phyloP scores from a whole-genome alignment of 2,329 filamentous ascomycete species.

The Aspergillus sp. region DNA sequence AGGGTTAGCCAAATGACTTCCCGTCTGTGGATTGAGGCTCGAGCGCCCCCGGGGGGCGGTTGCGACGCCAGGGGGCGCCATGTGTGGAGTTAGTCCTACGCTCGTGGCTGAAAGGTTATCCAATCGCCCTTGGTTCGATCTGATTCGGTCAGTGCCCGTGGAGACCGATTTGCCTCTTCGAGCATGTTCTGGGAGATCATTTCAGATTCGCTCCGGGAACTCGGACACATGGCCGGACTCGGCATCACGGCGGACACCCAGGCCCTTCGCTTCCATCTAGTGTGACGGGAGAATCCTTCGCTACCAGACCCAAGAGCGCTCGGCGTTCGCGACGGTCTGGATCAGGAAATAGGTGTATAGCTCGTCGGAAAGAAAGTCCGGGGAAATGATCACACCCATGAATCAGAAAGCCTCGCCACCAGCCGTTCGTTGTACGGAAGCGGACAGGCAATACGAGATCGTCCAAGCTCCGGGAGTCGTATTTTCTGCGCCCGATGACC shows the following conservation, averaged over 20 bases:
- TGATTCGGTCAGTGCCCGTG: background rate
- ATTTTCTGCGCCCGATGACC: too few relatives aligned
- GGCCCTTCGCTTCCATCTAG: background rate
- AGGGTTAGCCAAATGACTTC: background rate
- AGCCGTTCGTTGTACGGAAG: background rate
- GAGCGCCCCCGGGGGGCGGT: background rate
- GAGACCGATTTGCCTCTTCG: background rate
- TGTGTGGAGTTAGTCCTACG: background rate
- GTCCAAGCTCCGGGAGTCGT: too few relatives aligned
- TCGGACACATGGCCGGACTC: background rate
- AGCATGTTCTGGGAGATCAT: background rate
- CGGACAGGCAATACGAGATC: background rate
- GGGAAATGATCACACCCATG: background rate
- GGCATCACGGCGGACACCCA: background rate
- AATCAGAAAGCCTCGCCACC: background rate
- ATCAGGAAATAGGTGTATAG: background rate
- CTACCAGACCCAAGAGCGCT: background rate
- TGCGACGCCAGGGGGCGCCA: background rate
- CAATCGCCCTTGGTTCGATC: background rate
- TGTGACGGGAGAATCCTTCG: background rate
- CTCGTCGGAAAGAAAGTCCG: background rate
- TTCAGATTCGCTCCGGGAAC: background rate
- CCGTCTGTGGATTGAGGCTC: background rate
- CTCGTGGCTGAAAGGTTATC: background rate
- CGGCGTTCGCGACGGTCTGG: background rate